These are phyloP conservation scores for Centaurea solstitialis DNA, from an alignment of 129 eudicot genomes.

Conservation along the genomic window DNA sequence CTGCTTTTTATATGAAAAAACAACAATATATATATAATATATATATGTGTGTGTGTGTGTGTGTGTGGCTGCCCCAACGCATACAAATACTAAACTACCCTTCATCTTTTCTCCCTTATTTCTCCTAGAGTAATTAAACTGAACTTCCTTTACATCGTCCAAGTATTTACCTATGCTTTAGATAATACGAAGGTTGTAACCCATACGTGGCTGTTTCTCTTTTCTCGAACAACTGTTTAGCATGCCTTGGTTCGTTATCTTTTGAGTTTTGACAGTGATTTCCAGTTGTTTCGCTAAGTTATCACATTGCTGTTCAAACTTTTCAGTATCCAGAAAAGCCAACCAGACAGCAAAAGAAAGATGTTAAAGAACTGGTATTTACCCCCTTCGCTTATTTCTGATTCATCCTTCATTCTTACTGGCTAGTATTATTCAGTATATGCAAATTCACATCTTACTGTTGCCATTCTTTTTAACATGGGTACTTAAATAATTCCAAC, in stretches of 20 bases:
- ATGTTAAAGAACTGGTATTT: slow-evolving; percentile 92
- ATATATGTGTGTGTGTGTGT: no score
- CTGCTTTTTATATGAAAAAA: neutral
- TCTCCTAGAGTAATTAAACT: neutral
- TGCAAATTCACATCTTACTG: neutral
- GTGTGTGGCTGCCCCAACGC: neutral
- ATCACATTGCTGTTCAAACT: neutral
- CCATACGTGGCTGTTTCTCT: neutral
- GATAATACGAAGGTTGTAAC: no score
- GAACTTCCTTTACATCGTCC: neutral
- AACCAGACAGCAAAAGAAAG: slow-evolving; percentile 95
- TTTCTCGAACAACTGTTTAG: neutral
- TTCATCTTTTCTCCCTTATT: neutral
- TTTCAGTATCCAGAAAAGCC: slow-evolving; percentile 92
- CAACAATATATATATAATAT: no score
- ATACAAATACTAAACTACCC: neutral
- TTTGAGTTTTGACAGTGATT: slow-evolving; percentile 1
- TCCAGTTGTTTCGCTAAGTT: neutral
- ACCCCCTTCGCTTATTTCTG: slow-evolving; percentile 10
- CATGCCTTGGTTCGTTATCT: slow-evolving; percentile 2
- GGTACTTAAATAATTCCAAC: neutral
- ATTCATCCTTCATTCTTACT: slow-evolving; percentile 6
- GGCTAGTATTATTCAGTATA: neutral
- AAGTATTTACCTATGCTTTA: neutral
- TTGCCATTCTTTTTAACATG: neutral